A percentile compares a stretch with the other conserved stretches of the same genome.
phyloP scores from a whole-genome alignment of 208 protist species.

The Leishmania aethiopica region DNA sequence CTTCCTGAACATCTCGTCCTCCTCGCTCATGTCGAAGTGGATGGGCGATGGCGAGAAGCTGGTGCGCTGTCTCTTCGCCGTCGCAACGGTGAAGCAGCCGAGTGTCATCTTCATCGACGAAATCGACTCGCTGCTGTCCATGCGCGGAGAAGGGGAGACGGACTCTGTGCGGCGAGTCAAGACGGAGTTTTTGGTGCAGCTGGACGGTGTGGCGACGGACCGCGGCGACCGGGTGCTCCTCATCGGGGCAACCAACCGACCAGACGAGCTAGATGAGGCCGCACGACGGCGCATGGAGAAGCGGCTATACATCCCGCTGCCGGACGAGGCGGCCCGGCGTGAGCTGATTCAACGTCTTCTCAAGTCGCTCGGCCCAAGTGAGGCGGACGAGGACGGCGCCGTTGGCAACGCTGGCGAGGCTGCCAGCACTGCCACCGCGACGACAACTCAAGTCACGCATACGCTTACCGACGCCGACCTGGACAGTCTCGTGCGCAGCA shows the following conservation, averaged over 20 bases:
- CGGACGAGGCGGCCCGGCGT: conserved; percentile 56
- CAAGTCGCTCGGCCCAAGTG: conserved; percentile 33
- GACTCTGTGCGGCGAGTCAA: conserved; percentile 96
- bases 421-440: not conserved
- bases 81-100: conserved; percentile 84
- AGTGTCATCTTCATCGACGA: conserved; percentile 95
- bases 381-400: not conserved
- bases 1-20: conserved; percentile 92
- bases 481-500: conserved; percentile 45
- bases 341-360: conserved; percentile 72
- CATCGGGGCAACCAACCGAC: conserved; percentile 91
- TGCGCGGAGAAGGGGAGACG: conserved; percentile 80
- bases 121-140: conserved; percentile 93
- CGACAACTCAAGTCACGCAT: conserved; percentile 18
- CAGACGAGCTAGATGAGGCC: conserved; percentile 91
- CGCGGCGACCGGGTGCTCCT: conserved; percentile 83
- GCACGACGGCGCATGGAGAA: conserved; percentile 90
- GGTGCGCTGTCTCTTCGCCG: conserved; percentile 89
- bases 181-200: conserved; percentile 99
- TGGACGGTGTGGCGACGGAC: conserved; percentile 84
- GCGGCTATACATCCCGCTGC: conserved; percentile 91
- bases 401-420: not conserved
- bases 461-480: conserved; percentile 43
- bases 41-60: conserved; percentile 92
- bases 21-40: conserved; percentile 92